Conservation (phyloP, 106 monocot genomes). For the Acorus calamus region DNA sequence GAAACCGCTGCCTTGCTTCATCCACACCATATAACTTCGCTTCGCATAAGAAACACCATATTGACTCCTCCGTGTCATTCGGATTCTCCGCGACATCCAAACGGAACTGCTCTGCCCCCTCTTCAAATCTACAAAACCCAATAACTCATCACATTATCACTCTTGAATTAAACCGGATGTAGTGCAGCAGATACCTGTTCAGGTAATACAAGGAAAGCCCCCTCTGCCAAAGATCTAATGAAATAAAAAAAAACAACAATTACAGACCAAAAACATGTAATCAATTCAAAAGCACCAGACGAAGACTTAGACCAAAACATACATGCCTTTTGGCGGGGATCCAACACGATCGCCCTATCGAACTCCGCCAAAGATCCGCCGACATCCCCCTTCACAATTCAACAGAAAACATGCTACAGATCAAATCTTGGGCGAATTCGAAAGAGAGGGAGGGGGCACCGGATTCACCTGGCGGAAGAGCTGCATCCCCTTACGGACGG, state of each 20-base stretch:
- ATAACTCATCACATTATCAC: background rate
- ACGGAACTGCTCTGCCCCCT: constrained; percentile 92
- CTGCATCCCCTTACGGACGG: constrained; percentile 75
- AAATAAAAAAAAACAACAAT: background rate
- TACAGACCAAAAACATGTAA: background rate
- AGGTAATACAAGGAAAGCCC: constrained; percentile 89
- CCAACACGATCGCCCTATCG: constrained; percentile 70
- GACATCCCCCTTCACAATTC: constrained; percentile 66
- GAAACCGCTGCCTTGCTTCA: constrained; percentile 64
- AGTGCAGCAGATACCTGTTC: constrained; percentile 35
- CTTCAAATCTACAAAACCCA: constrained; percentile 49
- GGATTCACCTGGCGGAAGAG: constrained; percentile 61
- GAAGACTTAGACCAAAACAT: constrained; percentile 8
- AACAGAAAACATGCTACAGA: background rate
- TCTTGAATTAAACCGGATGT: background rate
- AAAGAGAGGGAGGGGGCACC: background rate
- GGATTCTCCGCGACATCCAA: constrained; percentile 84
- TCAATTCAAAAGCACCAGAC: background rate
- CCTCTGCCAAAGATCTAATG: constrained; percentile 92
- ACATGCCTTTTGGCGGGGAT: constrained; percentile 86
- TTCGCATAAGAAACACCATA: constrained; percentile 96
- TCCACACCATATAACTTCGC: constrained; percentile 63
- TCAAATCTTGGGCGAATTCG: background rate
- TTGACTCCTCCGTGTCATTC: constrained; percentile 93
- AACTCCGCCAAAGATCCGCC: constrained; percentile 67